Percentiles rank a stretch among this genome's conserved stretches.
phyloP scores from a whole-genome alignment of 352 stramenopile genomes.

The Phytopythium cucurbitacearum region DNA sequence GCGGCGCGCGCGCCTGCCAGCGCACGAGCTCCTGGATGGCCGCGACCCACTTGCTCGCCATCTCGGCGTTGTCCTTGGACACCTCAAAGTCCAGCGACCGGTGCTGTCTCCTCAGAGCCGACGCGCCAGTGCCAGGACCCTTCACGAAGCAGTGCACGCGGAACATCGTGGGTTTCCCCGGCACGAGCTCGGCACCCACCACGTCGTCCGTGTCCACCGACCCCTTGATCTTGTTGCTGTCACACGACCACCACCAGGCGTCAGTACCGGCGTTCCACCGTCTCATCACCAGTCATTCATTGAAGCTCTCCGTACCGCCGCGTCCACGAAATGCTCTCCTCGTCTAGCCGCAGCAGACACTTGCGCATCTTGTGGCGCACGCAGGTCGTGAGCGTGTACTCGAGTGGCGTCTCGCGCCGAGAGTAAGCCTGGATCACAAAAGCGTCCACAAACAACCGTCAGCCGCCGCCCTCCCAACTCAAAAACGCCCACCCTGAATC shows the following conservation, averaged over 20 bases:
- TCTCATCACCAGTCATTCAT: neutral
- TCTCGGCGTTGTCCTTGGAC: slow-evolving; percentile 23
- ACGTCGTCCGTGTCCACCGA: slow-evolving; percentile 69
- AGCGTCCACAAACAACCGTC: neutral
- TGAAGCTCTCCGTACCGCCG: slow-evolving; percentile 15
- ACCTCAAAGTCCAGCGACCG: slow-evolving; percentile 45
- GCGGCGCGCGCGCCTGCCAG: slow-evolving; percentile 71
- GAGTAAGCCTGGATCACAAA: slow-evolving; percentile 47
- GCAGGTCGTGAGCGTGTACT: slow-evolving; percentile 46
- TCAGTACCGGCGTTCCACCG: neutral
- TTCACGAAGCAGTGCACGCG: slow-evolving; percentile 79
- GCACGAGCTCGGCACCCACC: slow-evolving; percentile 46
- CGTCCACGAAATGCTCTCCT: slow-evolving; percentile 58
- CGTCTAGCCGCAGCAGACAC: slow-evolving; percentile 59
- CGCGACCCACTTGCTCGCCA: slow-evolving; percentile 51
- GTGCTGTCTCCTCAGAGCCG: slow-evolving; percentile 52
- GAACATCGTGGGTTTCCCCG: slow-evolving; percentile 30
- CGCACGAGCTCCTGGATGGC: slow-evolving; percentile 78
- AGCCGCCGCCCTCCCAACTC: neutral
- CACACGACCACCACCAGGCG: neutral
- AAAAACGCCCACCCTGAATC: slow-evolving; percentile 33
- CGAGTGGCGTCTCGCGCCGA: slow-evolving; percentile 62
- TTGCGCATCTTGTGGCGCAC: slow-evolving; percentile 41
- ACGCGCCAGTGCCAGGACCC: slow-evolving; percentile 47
- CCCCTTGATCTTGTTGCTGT: slow-evolving; percentile 37